These are phyloP conservation scores for Casuarina glauca DNA, from an alignment of 306 rosid species.

Conservation along the genomic window DNA sequence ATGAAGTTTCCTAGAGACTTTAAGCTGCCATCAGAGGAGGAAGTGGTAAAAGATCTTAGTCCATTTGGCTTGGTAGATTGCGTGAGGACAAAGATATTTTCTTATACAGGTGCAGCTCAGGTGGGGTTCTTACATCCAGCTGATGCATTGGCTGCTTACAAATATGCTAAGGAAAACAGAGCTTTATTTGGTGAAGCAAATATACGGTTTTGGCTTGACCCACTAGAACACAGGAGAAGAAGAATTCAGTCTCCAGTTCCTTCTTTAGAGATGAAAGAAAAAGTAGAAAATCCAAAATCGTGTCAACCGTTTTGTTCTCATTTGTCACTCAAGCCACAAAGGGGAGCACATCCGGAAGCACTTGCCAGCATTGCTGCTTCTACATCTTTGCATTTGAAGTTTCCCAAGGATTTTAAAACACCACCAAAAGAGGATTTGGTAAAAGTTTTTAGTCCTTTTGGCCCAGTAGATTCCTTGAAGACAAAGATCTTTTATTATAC, in stretches of 20 bases:
- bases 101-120: slow-evolving; percentile 26
- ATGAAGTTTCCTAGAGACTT: slow-evolving; percentile 43
- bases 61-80: slow-evolving; percentile 42
- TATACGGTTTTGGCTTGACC: slow-evolving; percentile 44
- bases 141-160: slow-evolving; percentile 41
- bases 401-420: slow-evolving; percentile 36
- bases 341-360: slow-evolving; percentile 6
- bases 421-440: slow-evolving; percentile 38
- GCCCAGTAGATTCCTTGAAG: slow-evolving; percentile 32
- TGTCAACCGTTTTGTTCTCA: slow-evolving; percentile 10
- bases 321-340: slow-evolving; percentile 29
- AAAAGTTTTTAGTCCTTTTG: slow-evolving; percentile 44
- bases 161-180: slow-evolving; percentile 37
- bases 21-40: slow-evolving; percentile 35
- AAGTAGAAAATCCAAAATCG: neutral
- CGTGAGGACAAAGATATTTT: slow-evolving; percentile 27
- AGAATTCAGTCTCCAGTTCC: neutral
- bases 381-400: slow-evolving; percentile 36
- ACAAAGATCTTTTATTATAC: slow-evolving; percentile 21
- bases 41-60: slow-evolving; percentile 38
- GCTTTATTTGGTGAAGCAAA: slow-evolving; percentile 25
- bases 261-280: neutral
- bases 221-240: slow-evolving; percentile 33
- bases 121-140: slow-evolving; percentile 31
- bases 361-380: slow-evolving; percentile 14